phyloP scores from a whole-genome alignment of 768 basidiomycete genomes.

The Clathrus columnatus region DNA sequence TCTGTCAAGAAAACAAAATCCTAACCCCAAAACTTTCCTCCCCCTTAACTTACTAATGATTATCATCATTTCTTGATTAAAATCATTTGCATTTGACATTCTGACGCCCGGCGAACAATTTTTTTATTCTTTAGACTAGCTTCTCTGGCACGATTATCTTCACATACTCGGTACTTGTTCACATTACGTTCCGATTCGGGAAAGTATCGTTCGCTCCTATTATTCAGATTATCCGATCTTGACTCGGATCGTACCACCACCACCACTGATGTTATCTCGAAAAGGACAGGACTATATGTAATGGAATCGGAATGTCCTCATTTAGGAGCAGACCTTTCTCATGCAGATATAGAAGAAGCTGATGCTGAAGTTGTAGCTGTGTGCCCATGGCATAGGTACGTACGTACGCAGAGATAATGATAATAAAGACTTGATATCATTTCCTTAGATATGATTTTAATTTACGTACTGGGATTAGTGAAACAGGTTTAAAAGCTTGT shows the following conservation, averaged over 20 bases:
- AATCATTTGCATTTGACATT: too few species aligned
- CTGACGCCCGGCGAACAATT: too few species aligned
- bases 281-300: slow-evolving; percentile 45
- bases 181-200: slow-evolving; percentile 53
- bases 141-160: slow-evolving; percentile 17
- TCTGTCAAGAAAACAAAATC: too few species aligned
- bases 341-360: slow-evolving; percentile 67
- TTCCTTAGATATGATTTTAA: slow-evolving; percentile 59
- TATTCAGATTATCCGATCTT: slow-evolving; percentile 49
- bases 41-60: too few species aligned
- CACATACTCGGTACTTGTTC: slow-evolving; percentile 52
- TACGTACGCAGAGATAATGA: neutral
- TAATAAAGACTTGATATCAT: neutral
- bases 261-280: slow-evolving; percentile 17
- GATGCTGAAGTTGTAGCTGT: slow-evolving; percentile 53
- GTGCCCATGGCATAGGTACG: slow-evolving; percentile 69
- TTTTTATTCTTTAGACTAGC: slow-evolving; percentile 9
- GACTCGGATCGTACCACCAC: slow-evolving; percentile 4
- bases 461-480: slow-evolving; percentile 58
- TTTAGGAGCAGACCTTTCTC: slow-evolving; percentile 70
- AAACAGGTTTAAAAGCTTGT: slow-evolving; percentile 60
- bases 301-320: slow-evolving; percentile 81
- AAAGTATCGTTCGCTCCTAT: slow-evolving; percentile 50
- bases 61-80: too few species aligned
- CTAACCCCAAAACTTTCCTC: too few species aligned